Conservation (phyloP, 2,329 filamentous ascomycete species). For the Fusarium veterinarium region DNA sequence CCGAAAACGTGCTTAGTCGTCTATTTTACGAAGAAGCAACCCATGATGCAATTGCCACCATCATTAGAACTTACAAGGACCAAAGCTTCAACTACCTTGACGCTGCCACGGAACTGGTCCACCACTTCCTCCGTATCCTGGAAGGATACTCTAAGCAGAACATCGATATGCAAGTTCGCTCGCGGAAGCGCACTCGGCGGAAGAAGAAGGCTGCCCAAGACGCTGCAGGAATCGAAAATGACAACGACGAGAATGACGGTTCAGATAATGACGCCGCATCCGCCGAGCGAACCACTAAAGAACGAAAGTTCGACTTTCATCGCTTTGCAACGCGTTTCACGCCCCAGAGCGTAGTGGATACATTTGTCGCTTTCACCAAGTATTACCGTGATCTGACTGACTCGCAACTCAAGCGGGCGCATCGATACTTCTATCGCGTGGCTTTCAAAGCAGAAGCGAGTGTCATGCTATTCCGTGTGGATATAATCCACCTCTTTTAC, state of each 20-base stretch:
- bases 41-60: conserved; percentile 85
- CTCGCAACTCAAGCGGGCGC: conserved; percentile 87
- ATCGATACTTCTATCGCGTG: conserved; percentile 93
- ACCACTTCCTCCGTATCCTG: conserved; percentile 91
- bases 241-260: conserved; percentile 72
- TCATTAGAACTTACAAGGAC: conserved; percentile 88
- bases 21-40: conserved; percentile 99
- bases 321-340: conserved; percentile 85
- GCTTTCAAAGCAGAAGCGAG: conserved; percentile 95
- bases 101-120: conserved; percentile 87
- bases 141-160: conserved; percentile 97
- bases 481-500: conserved; percentile 89
- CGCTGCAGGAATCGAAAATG: conserved; percentile 55
- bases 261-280: conserved; percentile 77
- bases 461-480: conserved; percentile 88
- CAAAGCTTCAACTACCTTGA: conserved; percentile 96
- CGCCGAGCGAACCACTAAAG: conserved; percentile 77
- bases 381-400: conserved; percentile 84
- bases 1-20: conserved; percentile 94
- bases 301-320: conserved; percentile 94
- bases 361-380: conserved; percentile 82
- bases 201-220: conserved; percentile 74
- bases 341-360: conserved; percentile 86
- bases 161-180: conserved; percentile 90
- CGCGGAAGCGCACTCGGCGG: conserved; percentile 76